Evolutionary conservation across 1,284 basidiomycete genomes (phyloP), one percentile per base, ranked within the genome.

Genomic region (Coniferiporia sulphurascens): DNA sequence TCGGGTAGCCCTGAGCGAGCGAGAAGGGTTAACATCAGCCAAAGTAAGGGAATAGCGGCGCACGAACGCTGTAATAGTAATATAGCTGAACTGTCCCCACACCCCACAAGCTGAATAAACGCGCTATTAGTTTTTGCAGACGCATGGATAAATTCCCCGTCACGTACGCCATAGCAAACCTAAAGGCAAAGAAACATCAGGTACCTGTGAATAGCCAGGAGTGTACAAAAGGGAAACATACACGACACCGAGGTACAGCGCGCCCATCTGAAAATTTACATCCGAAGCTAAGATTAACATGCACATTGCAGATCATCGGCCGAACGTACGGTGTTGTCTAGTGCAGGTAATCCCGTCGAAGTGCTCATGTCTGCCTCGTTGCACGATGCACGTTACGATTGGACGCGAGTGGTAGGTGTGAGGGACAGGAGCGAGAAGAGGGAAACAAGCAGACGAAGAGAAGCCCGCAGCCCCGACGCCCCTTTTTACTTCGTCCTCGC

Each of bases 61-160:
- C 7, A 41, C 59, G 54, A 21, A 60, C 59, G 22, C 45, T 52
- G 49, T 52, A 56, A 36, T 60, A 60, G 21, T 60, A 56, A 32
- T 45, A 60, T 19, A 56, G 2, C 59, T 60, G 59, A 8, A 60
- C 35, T 10, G 54, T 27, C 9, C 54, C 51, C 3, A n/a, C 22
- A n/a, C 54, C 59, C 59, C 59, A 60, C 13, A 60, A 45, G 9
- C 59, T 60, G 38, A n/a, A 41, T 19, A 48, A 19, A 41, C 38
- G 38, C 38, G 38, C 12, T 41, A 12, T 41, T 41, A 41, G 15
- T 12, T 10, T 41, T 27, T 27, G 27, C 38, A 41, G 38, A 41
- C 15, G 9, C 15, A 8, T 41, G 38, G 15, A 12, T 41, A 12
- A 41, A 41, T 2, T 7, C 15, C 12, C 38, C 38, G 12, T 41